Base-by-base conservation (phyloP, 208 protist genomes). In the Strigomonas galati region DNA sequence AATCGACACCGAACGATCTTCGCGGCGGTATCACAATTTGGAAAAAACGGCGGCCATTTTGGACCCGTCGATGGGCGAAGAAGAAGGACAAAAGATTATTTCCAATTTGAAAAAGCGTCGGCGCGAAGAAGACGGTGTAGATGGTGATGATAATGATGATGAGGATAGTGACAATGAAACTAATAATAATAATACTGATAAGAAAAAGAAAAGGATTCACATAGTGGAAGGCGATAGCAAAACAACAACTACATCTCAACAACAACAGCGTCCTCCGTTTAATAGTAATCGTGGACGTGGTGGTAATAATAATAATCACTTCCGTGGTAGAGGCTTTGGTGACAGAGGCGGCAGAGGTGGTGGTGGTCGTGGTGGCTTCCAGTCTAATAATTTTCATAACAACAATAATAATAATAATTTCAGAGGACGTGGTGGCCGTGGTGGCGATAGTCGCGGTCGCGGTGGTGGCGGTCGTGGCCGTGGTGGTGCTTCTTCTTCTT, bases 11-110 rank as follows among this genome's bases (percentile, higher is more conserved):
- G 77, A 84, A 3, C 86, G 89, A 44, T 59, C 69, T 14, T 93
- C 89, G 3, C 76, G 89, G 9, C 84, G 87, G 37, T 95, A 95
- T 65, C 82, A 87, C 26, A 76, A 92, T 35, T 78, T 93, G 6
- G 59, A 66, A 30, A 85, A 70, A 54, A 95, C 89, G 12, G 40
- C 40, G 9, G 75, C 71, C 24, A 60, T 95, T 6, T 70, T 95
- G 21, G 81, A 92, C 60, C 58, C 76, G 27, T 71, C 77, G 56
- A 75, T 86, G 57, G 71, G 59, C 40, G 79, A 81, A 40, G 70
- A 74, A 57, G 82, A 90, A 51, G 89, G 80, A 2, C 56, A 68
- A 26, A 66, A 72, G n/a, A 84, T 92, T 62, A 69, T 72, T 0
- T 63, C 66, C 40, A 77, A 78, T 12, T 61, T 95, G 35, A 57